phyloP scores from a whole-genome alignment of 192 early-diverging fungal species.

The Backusella psychrophila region DNA sequence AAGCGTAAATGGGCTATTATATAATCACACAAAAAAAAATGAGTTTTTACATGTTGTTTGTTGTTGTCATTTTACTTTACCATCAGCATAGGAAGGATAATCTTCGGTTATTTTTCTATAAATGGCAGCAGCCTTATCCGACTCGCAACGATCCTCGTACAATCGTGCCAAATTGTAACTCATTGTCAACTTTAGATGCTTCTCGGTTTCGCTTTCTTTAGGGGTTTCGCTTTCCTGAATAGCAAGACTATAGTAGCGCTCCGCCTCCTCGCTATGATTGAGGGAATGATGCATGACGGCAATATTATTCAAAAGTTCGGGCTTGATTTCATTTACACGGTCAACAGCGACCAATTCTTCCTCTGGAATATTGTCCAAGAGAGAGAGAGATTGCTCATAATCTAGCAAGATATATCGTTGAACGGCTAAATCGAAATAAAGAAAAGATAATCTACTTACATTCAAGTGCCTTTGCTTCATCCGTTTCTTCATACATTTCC shows the following conservation, averaged over 20 bases:
- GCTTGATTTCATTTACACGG: constrained; percentile 21
- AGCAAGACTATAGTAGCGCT: constrained; percentile 46
- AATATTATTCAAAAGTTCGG: constrained; percentile 87
- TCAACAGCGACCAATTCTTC: constrained; percentile 4
- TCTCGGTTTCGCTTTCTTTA: constrained; percentile 25
- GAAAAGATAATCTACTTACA: neutral
- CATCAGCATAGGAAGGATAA: constrained; percentile 76
- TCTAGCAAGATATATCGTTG: neutral
- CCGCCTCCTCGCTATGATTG: constrained; percentile 34
- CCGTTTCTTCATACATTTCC: constrained; percentile 58
- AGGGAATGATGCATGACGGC: constrained; percentile 73
- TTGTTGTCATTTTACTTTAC: constrained; percentile 25
- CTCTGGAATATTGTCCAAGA: constrained; percentile 13
- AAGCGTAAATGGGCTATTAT: constrained; percentile 65
- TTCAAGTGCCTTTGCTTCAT: constrained; percentile 19
- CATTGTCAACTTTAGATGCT: constrained; percentile 50
- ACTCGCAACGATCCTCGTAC: constrained; percentile 58
- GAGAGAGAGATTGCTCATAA: constrained; percentile 30
- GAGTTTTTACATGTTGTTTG: neutral
- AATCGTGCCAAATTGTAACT: constrained; percentile 75
- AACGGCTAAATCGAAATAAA: too few species aligned
- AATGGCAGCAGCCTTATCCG: constrained; percentile 57
- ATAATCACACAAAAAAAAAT: constrained; percentile 25
- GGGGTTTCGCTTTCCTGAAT: constrained; percentile 38
- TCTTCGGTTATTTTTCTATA: constrained; percentile 60